Percentiles rank a stretch among this genome's conserved stretches.
Conservation (phyloP, 495 filamentous ascomycete species). For the Amniculicola lignicola region DNA sequence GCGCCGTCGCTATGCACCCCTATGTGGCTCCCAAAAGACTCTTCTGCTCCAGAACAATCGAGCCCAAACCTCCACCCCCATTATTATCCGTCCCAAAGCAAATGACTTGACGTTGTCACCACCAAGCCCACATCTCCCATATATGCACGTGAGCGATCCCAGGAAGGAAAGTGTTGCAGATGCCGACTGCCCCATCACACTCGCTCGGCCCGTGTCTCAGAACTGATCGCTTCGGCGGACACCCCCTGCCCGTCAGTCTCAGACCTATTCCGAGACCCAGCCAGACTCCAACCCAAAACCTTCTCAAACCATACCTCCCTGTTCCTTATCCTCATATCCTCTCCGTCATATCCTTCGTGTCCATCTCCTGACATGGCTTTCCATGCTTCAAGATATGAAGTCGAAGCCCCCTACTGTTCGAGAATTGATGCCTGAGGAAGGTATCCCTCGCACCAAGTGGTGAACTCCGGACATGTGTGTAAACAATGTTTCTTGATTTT, state of each 20-base stretch:
- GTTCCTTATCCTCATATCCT: background rate
- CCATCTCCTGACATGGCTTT: conserved; percentile 9
- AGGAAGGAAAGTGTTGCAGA: background rate
- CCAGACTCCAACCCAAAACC: conserved; percentile 5
- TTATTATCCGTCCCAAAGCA: too few relatives aligned
- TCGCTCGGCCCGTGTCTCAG: conserved; percentile 20
- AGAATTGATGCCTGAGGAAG: too few relatives aligned
- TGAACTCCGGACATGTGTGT: too few relatives aligned
- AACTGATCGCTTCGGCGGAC: conserved; percentile 22
- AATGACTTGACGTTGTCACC: background rate
- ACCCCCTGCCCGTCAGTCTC: conserved; percentile 7
- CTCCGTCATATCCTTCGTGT: conserved; percentile 17
- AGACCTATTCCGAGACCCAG: conserved; percentile 20
- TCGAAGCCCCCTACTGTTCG: too few relatives aligned
- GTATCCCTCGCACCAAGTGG: too few relatives aligned
- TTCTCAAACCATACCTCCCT: conserved; percentile 1
- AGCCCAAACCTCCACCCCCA: background rate
- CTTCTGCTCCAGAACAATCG: background rate
- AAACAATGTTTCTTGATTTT: too few relatives aligned
- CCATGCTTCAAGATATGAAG: conserved; percentile 12
- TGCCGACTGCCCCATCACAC: background rate
- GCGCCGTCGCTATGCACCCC: conserved; percentile 35
- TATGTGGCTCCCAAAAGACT: background rate
- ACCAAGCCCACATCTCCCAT: conserved; percentile 3
- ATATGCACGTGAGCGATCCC: background rate